These are phyloP conservation scores for Cladorrhinum sp. DNA, from an alignment of 2,329 filamentous ascomycete genomes.

Conservation along the genomic window DNA sequence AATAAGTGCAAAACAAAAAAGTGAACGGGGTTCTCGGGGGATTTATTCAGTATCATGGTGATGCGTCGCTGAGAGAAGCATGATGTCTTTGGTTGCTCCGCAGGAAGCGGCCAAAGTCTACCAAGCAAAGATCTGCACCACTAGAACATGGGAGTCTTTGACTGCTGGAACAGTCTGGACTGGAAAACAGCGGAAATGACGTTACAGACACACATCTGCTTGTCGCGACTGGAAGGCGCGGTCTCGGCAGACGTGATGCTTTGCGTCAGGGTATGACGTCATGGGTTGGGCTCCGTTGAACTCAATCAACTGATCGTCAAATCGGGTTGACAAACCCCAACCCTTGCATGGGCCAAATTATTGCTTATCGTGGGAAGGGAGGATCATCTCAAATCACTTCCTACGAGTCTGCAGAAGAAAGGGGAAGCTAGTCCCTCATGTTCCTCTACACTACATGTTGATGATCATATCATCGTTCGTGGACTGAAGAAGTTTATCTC, in stretches of 20 bases:
- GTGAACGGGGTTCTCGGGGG: not conserved
- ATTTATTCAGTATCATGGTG: not conserved
- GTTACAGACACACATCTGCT: not conserved
- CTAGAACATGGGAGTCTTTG: not conserved
- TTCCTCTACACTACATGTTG: too few relatives aligned
- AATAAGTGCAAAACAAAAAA: slow-evolving; percentile 1
- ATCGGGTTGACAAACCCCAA: not conserved
- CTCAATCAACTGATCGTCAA: not conserved
- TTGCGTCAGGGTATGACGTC: slow-evolving; percentile 9
- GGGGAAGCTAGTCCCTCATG: too few relatives aligned
- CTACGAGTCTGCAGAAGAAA: too few relatives aligned
- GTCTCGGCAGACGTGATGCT: slow-evolving; percentile 6
- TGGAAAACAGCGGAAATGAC: slow-evolving; percentile 1
- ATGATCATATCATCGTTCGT: too few relatives aligned
- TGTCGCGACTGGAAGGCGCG: not conserved
- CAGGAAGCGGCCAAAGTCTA: not conserved
- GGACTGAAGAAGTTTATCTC: too few relatives aligned
- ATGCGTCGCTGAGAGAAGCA: not conserved
- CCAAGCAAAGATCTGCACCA: not conserved
- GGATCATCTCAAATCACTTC: too few relatives aligned
- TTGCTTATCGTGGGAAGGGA: not conserved
- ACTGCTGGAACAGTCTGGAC: not conserved
- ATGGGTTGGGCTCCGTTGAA: not conserved
- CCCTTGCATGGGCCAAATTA: not conserved
- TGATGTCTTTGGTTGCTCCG: slow-evolving; percentile 9